Conservation (phyloP, 2,329 filamentous ascomycete genomes). For the Aureobasidium sp. region DNA sequence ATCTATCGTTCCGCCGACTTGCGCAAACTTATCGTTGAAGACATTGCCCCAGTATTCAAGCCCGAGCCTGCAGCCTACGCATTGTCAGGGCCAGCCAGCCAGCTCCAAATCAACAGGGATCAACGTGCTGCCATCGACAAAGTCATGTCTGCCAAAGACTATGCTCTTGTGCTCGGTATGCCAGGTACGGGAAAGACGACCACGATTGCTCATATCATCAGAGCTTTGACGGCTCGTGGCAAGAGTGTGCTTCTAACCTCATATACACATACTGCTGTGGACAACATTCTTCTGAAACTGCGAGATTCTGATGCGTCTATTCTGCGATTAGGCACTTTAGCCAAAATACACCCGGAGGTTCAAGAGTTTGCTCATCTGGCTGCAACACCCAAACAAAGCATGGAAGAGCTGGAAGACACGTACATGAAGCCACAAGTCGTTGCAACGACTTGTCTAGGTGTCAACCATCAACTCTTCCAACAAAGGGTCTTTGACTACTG, state of each 20-base stretch:
- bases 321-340: constrained; percentile 73
- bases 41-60: constrained; percentile 67
- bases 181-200: constrained; percentile 97
- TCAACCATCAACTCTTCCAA: constrained; percentile 81
- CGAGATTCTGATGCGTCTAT: constrained; percentile 55
- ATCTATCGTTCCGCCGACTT: constrained; percentile 65
- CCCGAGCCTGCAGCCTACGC: constrained; percentile 55
- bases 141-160: constrained; percentile 92
- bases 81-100: constrained; percentile 47
- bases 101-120: constrained; percentile 72
- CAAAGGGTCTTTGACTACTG: constrained; percentile 94
- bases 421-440: constrained; percentile 87
- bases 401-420: constrained; percentile 74
- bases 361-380: constrained; percentile 77
- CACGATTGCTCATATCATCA: constrained; percentile 95
- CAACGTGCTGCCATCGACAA: constrained; percentile 83
- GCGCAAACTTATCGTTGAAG: constrained; percentile 73
- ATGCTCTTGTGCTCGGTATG: constrained; percentile 96
- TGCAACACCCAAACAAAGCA: constrained; percentile 62
- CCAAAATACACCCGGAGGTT: constrained; percentile 84
- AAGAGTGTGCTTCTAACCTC: constrained; percentile 92
- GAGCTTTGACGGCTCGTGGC: constrained; percentile 75
- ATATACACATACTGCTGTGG: constrained; percentile 94
- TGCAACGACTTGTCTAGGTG: constrained; percentile 87
- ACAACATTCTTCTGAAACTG: constrained; percentile 95